These are phyloP conservation scores for Eucommia ulmoides DNA, from an alignment of 257 asterid genomes.

Conservation along the genomic window DNA sequence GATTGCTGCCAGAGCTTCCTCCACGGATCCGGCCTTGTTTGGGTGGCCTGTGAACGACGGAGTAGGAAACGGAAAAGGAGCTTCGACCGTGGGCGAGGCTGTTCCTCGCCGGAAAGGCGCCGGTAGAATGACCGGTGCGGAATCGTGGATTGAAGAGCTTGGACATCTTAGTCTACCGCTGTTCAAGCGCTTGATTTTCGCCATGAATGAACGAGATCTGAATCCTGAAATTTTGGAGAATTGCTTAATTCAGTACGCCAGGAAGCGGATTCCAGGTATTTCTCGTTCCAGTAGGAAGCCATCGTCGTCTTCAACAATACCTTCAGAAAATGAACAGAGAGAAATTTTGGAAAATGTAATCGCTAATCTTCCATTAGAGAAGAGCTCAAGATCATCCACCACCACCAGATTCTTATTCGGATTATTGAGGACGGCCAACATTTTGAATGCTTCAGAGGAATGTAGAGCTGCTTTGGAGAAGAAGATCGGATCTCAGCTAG, in stretches of 20 bases:
- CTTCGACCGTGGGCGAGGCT: constrained; percentile 7
- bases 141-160: constrained; percentile 73
- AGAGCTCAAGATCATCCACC: constrained; percentile 25
- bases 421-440: constrained; percentile 61
- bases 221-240: constrained; percentile 65
- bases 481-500: constrained; percentile 78
- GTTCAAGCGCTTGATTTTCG: constrained; percentile 49
- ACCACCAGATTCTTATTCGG: constrained; percentile 60
- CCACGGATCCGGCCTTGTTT: constrained; percentile 66
- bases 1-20: constrained; percentile 47
- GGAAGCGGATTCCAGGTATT: constrained; percentile 69
- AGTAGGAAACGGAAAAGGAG: constrained; percentile 4
- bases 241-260: constrained; percentile 73
- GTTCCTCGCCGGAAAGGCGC: constrained; percentile 19
- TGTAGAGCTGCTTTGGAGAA: constrained; percentile 54
- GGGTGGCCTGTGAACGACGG: constrained; percentile 93
- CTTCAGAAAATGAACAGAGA: constrained; percentile 72
- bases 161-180: constrained; percentile 39
- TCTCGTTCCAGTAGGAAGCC: constrained; percentile 55
- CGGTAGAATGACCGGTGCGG: constrained; percentile 18
- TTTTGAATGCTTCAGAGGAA: constrained; percentile 60
- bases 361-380: constrained; percentile 49
- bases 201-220: constrained; percentile 53
- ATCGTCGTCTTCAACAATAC: constrained; percentile 37
- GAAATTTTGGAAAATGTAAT: constrained; percentile 68